These are phyloP conservation scores for Termitomyces heimii DNA, from an alignment of 768 basidiomycete species.

Conservation along the genomic window DNA sequence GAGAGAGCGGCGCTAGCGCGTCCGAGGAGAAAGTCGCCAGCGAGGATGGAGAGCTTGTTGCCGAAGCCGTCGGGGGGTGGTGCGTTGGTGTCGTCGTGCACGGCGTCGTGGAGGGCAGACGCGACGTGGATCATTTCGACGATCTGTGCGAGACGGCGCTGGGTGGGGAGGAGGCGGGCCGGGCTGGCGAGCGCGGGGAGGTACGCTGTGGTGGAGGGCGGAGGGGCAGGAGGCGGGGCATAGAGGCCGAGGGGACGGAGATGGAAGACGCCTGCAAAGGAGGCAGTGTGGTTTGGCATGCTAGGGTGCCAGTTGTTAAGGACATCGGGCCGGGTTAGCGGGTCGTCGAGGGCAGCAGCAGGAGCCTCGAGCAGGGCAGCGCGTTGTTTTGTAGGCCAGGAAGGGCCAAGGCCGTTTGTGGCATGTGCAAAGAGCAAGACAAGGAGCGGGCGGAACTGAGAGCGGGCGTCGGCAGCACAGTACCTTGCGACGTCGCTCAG, in stretches of 20 bases:
- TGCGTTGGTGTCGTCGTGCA: constrained; percentile 69
- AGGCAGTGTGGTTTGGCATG: constrained; percentile 73
- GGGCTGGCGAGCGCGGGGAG: too few relatives aligned
- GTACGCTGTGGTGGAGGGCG: constrained; percentile 19
- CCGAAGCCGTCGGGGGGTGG: constrained; percentile 63
- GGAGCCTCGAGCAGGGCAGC: constrained; percentile 49
- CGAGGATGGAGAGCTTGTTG: constrained; percentile 91
- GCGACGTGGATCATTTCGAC: constrained; percentile 99
- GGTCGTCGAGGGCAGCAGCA: constrained; percentile 62
- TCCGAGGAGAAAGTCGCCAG: constrained; percentile 93
- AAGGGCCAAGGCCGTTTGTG: constrained; percentile 80
- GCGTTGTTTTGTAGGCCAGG: constrained; percentile 58
- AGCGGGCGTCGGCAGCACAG: constrained; percentile 86
- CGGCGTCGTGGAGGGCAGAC: constrained; percentile 88
- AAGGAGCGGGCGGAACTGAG: constrained; percentile 85
- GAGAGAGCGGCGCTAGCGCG: constrained; percentile 85
- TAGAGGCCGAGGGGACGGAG: constrained; percentile 34
- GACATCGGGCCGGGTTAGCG: constrained; percentile 72
- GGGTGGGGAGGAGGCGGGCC: constrained; percentile 87
- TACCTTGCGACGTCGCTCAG: constrained; percentile 86
- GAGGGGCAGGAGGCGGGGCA: constrained; percentile 31
- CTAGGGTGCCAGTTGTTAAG: constrained; percentile 89
- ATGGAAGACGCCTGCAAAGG: constrained; percentile 56
- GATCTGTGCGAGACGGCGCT: constrained; percentile 90
- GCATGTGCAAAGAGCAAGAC: constrained; percentile 89